Base-by-base conservation (phyloP, 768 basidiomycete genomes). In the Pilatotrama ljubarskyi region DNA sequence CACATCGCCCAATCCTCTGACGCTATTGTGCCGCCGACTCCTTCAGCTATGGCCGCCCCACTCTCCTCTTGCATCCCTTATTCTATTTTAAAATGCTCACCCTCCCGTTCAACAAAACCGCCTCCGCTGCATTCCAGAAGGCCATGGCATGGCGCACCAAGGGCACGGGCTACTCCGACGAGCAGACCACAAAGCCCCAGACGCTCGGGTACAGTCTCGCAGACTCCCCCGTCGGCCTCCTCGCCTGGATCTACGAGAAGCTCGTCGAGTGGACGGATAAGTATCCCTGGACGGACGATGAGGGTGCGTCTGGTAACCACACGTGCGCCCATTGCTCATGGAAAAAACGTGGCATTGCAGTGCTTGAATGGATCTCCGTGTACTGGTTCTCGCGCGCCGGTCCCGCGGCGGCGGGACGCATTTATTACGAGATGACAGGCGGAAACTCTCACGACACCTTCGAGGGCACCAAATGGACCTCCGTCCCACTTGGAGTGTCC, bases 281-380 rank as follows among this genome's bases (percentile, higher is more conserved):
- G 1, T 85, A 86, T 67, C 76, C 76, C 0, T 86, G 84, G 84
- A 74, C 75, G 11, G 82, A 83, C 47, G 84, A 86, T 25, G 82
- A 85, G 72, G 75, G 85, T 80, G n/a, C 2, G 22, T n/a, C n/a
- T n/a, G 1, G 15, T 38, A 6, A 17, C 22, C 37, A 14, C 50
- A 11, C 48, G 7, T 15, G 9, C 18, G 14, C 6, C 50, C 13
- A 14, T 32, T 3, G 49, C n/a, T 49, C 32, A 22, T 15, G 17
- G n/a, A n/a, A n/a, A n/a, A n/a, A n/a, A n/a, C n/a, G n/a, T n/a
- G n/a, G n/a, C n/a, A 1, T 15, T n/a, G 5, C 43, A 75, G 74
- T 76, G 1, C 55, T 75, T 2, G 73, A 73, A 0, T 76, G 75
- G 74, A 61, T 75, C 3, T 75, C 75, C 0, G 58, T 75, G n/a